These are phyloP conservation scores for Jackrogersella minutella DNA, from an alignment of 495 filamentous ascomycete species.

Conservation along the genomic window DNA sequence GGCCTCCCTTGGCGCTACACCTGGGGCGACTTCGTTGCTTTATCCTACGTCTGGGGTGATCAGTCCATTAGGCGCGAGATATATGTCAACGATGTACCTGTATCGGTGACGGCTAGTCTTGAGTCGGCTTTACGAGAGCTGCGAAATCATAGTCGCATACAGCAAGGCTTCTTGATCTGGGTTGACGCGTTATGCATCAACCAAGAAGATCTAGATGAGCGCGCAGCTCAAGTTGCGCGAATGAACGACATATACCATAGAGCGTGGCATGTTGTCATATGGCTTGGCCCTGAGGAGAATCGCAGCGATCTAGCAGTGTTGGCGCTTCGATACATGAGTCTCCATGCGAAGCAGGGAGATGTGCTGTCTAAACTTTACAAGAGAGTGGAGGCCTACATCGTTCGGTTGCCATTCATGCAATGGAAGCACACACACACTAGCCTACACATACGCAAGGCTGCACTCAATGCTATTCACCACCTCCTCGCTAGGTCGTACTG, in stretches of 20 bases:
- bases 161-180: constrained; percentile 17
- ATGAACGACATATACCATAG: constrained; percentile 50
- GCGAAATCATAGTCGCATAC: constrained; percentile 16
- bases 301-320: constrained; percentile 17
- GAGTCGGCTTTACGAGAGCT: constrained; percentile 15
- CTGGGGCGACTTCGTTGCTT: constrained; percentile 25
- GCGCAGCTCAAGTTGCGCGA: constrained; percentile 42
- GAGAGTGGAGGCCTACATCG: constrained; percentile 15
- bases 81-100: constrained; percentile 9
- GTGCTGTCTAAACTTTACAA: constrained; percentile 18
- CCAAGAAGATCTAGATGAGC: constrained; percentile 46
- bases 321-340: constrained; percentile 27
- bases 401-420: constrained; percentile 23
- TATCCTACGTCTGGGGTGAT: constrained; percentile 25
- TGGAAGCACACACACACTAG: constrained; percentile 20
- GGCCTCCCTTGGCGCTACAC: constrained; percentile 24
- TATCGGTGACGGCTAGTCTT: constrained; percentile 18
- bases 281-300: constrained; percentile 44
- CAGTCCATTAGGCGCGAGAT: constrained; percentile 12
- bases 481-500: constrained; percentile 35
- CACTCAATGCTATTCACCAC: constrained; percentile 21
- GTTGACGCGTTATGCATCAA: constrained; percentile 49
- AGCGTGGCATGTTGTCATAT: constrained; percentile 43
- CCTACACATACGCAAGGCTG: constrained; percentile 13
- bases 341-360: constrained; percentile 14